Evolutionary conservation across 129 eudicot genomes (phyloP).

Genomic region (Logfia minima): DNA sequence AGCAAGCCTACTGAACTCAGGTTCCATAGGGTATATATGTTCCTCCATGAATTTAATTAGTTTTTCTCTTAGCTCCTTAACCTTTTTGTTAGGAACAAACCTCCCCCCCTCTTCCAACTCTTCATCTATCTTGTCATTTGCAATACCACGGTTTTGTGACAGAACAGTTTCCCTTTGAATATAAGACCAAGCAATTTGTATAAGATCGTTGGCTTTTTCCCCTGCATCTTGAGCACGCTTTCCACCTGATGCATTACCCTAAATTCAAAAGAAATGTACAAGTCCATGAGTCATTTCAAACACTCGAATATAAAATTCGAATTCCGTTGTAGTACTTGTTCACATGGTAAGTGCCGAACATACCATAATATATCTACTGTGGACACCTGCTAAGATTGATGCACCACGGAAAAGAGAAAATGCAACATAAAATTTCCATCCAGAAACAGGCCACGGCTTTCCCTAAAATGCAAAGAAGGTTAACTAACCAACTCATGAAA

Average conservation of each 20-base stretch:
- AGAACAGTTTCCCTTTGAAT: conserved; percentile 69
- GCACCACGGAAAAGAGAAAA: conserved; percentile 96
- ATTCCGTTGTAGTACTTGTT: conserved; percentile 2
- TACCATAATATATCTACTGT: conserved; percentile 86
- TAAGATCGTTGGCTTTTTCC: conserved; percentile 58
- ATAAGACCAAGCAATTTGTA: conserved; percentile 74
- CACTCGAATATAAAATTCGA: conserved; percentile 1
- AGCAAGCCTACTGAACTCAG: conserved; percentile 69
- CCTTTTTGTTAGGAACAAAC: conserved; percentile 68
- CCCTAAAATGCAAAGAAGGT: conserved; percentile 51
- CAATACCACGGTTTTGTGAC: conserved; percentile 52
- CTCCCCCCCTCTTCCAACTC: conserved; percentile 47
- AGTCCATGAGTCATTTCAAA: conserved; percentile 9
- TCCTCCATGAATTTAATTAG: conserved; percentile 76
- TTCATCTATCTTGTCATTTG: conserved; percentile 36
- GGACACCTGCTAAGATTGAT: conserved; percentile 92
- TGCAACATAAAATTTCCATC: conserved; percentile 93
- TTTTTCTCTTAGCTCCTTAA: conserved; percentile 59
- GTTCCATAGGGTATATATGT: conserved; percentile 78
- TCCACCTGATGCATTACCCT: conserved; percentile 99
- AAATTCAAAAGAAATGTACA: not conserved
- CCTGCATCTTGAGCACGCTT: conserved; percentile 77
- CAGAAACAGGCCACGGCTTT: conserved; percentile 82
- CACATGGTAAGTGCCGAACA: not conserved
- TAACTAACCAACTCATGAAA: not conserved